Base-by-base conservation (phyloP, 1,284 basidiomycete genomes). In the Cryptococcus sp. region DNA sequence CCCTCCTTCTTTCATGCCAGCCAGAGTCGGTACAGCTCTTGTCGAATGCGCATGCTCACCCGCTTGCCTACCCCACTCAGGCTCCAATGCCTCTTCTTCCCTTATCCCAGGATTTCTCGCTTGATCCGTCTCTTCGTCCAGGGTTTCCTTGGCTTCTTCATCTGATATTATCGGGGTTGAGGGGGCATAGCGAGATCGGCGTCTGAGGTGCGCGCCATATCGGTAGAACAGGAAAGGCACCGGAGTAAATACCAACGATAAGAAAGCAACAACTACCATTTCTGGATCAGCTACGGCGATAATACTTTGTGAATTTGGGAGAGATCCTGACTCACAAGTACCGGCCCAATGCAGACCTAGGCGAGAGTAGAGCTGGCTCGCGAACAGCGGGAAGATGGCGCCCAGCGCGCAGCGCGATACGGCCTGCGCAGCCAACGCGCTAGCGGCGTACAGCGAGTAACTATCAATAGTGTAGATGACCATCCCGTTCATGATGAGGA, bases 401-500 rank as follows among this genome's bases (percentile, higher is more conserved):
- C 86, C 89, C 53, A 86, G 82, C 3, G 83, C 73, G 3, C 84
- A 86, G 43, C 88, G 84, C 41, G 87, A 71, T 25, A 91, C 84
- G 25, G 88, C 85, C 22, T 86, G 87, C 38, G 87, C 84, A 0
- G 88, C 87, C 38, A 88, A 81, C 3, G 86, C 86, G 56, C 83
- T 85, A 0, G 87, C 87, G 57, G 85, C 86, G 65, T 85, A 73
- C 5, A 73, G 62, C 5, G 65, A 79, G 71, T 87, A 88, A 2
- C 83, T 78, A 63, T 87, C 86, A 82, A 88, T 86, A 54, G 88
- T 78, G 77, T 88, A 89, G 40, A 63, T 66, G 38, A 63, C 66
- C 45, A 74, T 64, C 1, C 54, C 81, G 56, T 84, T 83, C 68
- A 87, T 80, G 59, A 87, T 84, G 60, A 85, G 80, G 3, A 86